phyloP scores from a whole-genome alignment of 2,329 filamentous ascomycete genomes.

The Aspergillus brasiliensis region DNA sequence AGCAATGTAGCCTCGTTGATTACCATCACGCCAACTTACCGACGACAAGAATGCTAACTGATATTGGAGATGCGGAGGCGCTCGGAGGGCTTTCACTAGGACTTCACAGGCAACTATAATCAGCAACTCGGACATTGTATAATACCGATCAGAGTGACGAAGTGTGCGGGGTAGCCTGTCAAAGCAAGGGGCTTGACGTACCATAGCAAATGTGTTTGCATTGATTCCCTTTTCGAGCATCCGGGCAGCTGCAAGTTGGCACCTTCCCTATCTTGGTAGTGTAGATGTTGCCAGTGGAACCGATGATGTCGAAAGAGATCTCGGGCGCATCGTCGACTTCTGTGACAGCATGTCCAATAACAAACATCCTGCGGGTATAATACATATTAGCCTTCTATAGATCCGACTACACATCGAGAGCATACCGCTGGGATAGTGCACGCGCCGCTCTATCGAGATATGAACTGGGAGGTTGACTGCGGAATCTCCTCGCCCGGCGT shows the following conservation, averaged over 20 bases:
- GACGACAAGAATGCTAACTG: conserved; percentile 62
- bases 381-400: neutral
- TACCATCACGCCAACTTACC: conserved; percentile 28
- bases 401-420: neutral
- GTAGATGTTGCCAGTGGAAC: conserved; percentile 65
- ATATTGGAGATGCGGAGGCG: conserved; percentile 57
- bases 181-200: conserved; percentile 29
- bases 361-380: conserved; percentile 51
- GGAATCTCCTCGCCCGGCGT: conserved; percentile 44
- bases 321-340: conserved; percentile 48
- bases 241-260: conserved; percentile 59
- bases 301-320: conserved; percentile 60
- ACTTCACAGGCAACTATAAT: conserved; percentile 42
- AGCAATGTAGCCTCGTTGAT: neutral
- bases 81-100: conserved; percentile 60
- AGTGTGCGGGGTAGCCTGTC: neutral
- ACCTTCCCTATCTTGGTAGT: conserved; percentile 56
- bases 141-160: conserved; percentile 15
- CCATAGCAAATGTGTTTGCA: conserved; percentile 67
- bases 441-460: conserved; percentile 53
- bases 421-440: conserved; percentile 51
- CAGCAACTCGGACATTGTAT: conserved; percentile 12
- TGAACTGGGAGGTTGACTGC: conserved; percentile 46
- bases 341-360: conserved; percentile 54
- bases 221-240: conserved; percentile 57